Percentiles rank a stretch among this genome's conserved stretches.
phyloP scores from a whole-genome alignment of 1,284 basidiomycete species.

The Irpex lacteus region DNA sequence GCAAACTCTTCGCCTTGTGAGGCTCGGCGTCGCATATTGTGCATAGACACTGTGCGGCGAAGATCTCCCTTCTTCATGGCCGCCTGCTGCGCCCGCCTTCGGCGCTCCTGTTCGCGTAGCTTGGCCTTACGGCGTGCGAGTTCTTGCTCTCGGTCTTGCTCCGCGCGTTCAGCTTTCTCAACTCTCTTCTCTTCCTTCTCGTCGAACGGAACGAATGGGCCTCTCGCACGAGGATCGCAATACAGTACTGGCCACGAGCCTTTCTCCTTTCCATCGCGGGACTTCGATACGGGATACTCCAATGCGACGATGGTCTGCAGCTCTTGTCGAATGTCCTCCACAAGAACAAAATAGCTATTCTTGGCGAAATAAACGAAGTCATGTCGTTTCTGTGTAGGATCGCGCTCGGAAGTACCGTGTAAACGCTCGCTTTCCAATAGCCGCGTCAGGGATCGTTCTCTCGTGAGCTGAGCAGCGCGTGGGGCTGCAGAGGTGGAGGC shows the following conservation, averaged over 20 bases:
- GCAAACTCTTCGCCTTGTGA: conserved; percentile 28
- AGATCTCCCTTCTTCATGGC: conserved; percentile 53
- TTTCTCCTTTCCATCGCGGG: conserved; percentile 46
- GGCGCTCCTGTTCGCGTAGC: conserved; percentile 34
- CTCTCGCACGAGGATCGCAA: conserved; percentile 67
- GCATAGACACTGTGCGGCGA: conserved; percentile 76
- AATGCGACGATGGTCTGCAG: conserved; percentile 66
- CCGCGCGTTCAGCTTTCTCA: conserved; percentile 53
- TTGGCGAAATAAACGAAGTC: conserved; percentile 90
- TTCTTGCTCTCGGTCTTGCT: conserved; percentile 46
- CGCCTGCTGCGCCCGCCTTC: conserved; percentile 28
- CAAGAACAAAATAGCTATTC: conserved; percentile 77
- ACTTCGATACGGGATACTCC: conserved; percentile 58
- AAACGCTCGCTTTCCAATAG: conserved; percentile 87
- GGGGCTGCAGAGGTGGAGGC: conserved; percentile 21
- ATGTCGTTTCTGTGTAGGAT: conserved; percentile 82
- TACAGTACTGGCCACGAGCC: conserved; percentile 69
- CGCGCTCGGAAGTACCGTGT: conserved; percentile 89
- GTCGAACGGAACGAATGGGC: conserved; percentile 72
- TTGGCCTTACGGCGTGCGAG: conserved; percentile 38
- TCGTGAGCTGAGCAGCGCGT: conserved; percentile 26
- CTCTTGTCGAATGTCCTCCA: conserved; percentile 88
- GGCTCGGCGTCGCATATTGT: conserved; percentile 61
- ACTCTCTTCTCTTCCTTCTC: conserved; percentile 66
- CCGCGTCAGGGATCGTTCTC: conserved; percentile 47